Evolutionary conservation across 345 rosid genomes (phyloP).

Genomic region (Lumnitzera racemosa): DNA sequence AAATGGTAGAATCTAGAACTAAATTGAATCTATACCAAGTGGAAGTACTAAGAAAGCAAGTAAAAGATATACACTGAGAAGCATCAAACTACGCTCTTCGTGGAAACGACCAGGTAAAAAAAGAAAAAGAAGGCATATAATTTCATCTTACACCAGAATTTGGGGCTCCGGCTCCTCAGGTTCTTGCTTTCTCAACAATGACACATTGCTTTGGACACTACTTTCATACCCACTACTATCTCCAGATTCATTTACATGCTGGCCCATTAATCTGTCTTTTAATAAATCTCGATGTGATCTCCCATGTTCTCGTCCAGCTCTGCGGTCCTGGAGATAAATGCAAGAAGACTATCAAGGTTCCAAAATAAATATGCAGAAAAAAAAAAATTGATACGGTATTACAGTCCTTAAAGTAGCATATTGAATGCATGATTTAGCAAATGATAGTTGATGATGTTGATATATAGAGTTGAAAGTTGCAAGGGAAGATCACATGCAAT

Average conservation of each 20-base stretch:
- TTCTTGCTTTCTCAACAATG: constrained; percentile 38
- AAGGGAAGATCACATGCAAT: too few species aligned
- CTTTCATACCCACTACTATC: constrained; percentile 76
- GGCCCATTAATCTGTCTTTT: constrained; percentile 37
- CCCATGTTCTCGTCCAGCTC: constrained; percentile 43
- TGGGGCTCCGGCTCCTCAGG: constrained; percentile 31
- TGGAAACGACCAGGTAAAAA: not conserved
- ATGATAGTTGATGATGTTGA: too few species aligned
- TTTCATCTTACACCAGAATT: constrained; percentile 10
- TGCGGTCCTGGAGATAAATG: constrained; percentile 43
- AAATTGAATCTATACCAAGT: constrained; percentile 8
- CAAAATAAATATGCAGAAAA: too few species aligned
- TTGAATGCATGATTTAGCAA: too few species aligned
- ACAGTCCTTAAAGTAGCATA: too few species aligned
- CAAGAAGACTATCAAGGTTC: not conserved
- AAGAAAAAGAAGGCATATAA: not conserved
- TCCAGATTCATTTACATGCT: constrained; percentile 51
- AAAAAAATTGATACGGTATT: too few species aligned
- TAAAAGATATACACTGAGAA: constrained; percentile 7
- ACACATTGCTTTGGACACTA: constrained; percentile 30
- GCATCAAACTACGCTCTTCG: not conserved
- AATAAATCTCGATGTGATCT: constrained; percentile 18
- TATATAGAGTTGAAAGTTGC: too few species aligned
- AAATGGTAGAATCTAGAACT: not conserved
- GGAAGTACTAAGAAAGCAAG: not conserved